These are phyloP conservation scores for Syzygium aqueum DNA, from an alignment of 345 rosid species.

Conservation along the genomic window DNA sequence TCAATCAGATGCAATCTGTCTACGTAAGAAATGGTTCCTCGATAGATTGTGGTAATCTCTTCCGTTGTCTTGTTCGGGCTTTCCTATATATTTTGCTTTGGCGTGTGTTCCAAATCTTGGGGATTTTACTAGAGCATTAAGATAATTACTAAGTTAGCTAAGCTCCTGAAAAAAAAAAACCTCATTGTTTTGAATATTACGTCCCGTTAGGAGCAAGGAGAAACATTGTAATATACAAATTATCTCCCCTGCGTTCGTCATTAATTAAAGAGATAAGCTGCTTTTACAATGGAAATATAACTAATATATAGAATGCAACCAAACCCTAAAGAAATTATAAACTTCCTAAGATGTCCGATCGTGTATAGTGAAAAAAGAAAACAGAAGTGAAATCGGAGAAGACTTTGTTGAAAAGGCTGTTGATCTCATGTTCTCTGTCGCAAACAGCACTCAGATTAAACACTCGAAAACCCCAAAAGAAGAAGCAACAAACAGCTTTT, in stretches of 20 bases:
- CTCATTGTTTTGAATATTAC: neutral
- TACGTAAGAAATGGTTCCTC: neutral
- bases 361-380: neutral
- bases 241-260: neutral
- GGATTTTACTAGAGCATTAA: neutral
- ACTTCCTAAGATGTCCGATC: neutral
- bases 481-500: neutral
- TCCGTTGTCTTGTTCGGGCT: neutral
- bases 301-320: neutral
- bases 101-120: neutral
- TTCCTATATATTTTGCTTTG: neutral
- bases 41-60: neutral
- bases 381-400: neutral
- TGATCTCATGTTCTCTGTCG: neutral
- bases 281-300: neutral
- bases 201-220: neutral
- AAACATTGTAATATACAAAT: neutral
- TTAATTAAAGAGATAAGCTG: neutral
- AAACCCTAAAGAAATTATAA: neutral
- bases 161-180: neutral
- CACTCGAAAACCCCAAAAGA: neutral
- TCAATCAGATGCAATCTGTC: neutral
- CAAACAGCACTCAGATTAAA: neutral
- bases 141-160: neutral
- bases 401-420: neutral